Base-by-base conservation (phyloP, 2,329 filamentous ascomycete species). In the Thielaviopsis ethacetica region DNA sequence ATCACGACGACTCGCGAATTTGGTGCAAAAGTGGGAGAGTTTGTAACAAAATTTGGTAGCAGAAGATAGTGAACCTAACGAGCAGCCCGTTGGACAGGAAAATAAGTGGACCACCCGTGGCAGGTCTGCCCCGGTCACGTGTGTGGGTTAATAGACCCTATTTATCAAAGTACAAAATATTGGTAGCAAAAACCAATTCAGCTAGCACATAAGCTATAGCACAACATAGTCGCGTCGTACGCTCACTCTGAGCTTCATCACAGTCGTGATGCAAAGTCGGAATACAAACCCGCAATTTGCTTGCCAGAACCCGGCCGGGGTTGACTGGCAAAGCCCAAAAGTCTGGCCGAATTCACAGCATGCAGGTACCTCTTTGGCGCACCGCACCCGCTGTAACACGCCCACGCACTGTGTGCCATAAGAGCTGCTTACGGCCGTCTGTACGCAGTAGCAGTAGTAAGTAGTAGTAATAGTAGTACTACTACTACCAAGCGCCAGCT, bases 1-100 rank as follows among this genome's bases (percentile, higher is more conserved):
- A 58, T 58, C 56, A 58, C 56, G 56, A 58, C 41, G 54, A 50
- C 52, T 53, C 30, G 30, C 27, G 12, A n/a, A n/a, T 53, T 58
- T 58, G 56, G 56, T 53, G 50, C 17, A 34, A 58, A 58, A 47
- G 5, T 41, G 1, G n/a, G 17, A 49, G 15, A 52, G 56, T 53
- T 53, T 44, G 24, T 19, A 22, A 49, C 17, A 53, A 47, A 53
- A 19, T 52, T 58, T 27, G 49, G 49, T 58, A 58, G 27, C 56
- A 34, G 27, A 49, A 26, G 24, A 53, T 58, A 58, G 53, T 41
- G 54, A 13, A 30, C 47, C 26, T 56, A 56, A 56, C 54, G 47
- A 27, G 54, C 27, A 22, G 22, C 24, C 17, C 41, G n/a, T n/a
- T 30, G 7, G 26, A 22, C 2, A 2, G 6, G 17, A 24, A 41